Conservation (phyloP, 2,329 filamentous ascomycete species). For the Arthrobotrys entomopaga region DNA sequence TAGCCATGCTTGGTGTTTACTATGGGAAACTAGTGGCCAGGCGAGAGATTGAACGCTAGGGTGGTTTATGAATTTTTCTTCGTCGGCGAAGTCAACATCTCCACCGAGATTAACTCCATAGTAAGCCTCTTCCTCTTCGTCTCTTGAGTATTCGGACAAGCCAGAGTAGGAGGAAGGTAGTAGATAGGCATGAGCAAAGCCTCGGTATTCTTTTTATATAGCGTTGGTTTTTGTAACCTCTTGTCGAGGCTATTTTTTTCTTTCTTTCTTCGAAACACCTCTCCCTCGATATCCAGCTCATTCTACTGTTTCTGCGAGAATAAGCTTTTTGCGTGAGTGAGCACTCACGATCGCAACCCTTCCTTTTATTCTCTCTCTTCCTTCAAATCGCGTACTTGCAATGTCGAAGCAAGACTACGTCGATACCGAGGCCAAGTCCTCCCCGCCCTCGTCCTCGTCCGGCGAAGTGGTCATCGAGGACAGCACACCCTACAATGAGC, state of each 20-base stretch:
- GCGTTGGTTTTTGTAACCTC: slow-evolving; percentile 14
- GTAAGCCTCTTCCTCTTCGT: background rate
- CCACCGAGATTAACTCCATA: slow-evolving; percentile 36
- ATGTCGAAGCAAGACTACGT: slow-evolving; percentile 37
- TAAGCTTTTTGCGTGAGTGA: slow-evolving; percentile 6
- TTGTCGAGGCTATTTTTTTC: slow-evolving; percentile 4
- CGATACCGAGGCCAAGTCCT: slow-evolving; percentile 27
- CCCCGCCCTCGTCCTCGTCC: background rate
- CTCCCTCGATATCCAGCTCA: slow-evolving; percentile 25
- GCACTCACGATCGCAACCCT: slow-evolving; percentile 1
- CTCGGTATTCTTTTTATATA: slow-evolving; percentile 46
- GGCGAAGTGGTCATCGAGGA: slow-evolving; percentile 11
- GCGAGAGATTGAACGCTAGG: slow-evolving; percentile 12
- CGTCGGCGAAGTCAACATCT: slow-evolving; percentile 38
- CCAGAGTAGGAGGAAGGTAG: slow-evolving; percentile 31
- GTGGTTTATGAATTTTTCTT: slow-evolving; percentile 30
- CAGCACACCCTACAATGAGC: slow-evolving; percentile 55
- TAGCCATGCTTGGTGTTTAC: slow-evolving; percentile 14
- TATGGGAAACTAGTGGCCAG: slow-evolving; percentile 48
- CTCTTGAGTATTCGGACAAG: slow-evolving; percentile 16
- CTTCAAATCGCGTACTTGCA: slow-evolving; percentile 3
- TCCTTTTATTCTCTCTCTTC: background rate
- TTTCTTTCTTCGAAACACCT: slow-evolving; percentile 6
- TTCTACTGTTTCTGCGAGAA: slow-evolving; percentile 17
- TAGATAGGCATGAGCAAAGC: slow-evolving; percentile 25